Evolutionary conservation across 2,329 filamentous ascomycete genomes (phyloP).

Genomic region (Fusarium ramigenum): DNA sequence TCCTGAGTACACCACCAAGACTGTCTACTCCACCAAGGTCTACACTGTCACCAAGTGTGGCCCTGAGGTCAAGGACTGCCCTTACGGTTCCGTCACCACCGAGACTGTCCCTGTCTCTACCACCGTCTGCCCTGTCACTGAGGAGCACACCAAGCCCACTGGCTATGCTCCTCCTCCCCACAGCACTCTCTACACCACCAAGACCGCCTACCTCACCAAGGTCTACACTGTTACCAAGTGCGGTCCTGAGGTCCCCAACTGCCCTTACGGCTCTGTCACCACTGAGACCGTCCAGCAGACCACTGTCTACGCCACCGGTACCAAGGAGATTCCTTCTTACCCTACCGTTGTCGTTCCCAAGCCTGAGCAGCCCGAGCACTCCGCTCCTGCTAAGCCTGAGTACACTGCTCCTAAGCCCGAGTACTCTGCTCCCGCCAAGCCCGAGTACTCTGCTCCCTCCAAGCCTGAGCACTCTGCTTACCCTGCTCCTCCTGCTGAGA

Average conservation of each 20-base stretch:
- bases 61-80: conserved; percentile 43
- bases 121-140: conserved; percentile 12
- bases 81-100: conserved; percentile 44
- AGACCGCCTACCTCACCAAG: conserved; percentile 46
- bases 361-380: conserved; percentile 6
- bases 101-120: conserved; percentile 4
- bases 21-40: conserved; percentile 44
- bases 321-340: conserved; percentile 31
- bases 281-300: conserved; percentile 33
- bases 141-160: conserved; percentile 30
- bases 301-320: conserved; percentile 24
- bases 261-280: conserved; percentile 46
- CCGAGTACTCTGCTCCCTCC: background rate
- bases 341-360: conserved; percentile 29
- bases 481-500: background rate
- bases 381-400: conserved; percentile 11
- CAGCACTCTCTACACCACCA: conserved; percentile 45
- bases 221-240: conserved; percentile 48
- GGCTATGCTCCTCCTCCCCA: conserved; percentile 25
- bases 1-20: conserved; percentile 47
- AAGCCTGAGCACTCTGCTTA: background rate
- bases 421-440: conserved; percentile 11
- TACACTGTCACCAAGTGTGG: conserved; percentile 47
- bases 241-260: conserved; percentile 43
- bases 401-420: conserved; percentile 16